Evolutionary conservation across 2,329 filamentous ascomycete genomes (phyloP).

Genomic region (Zasmidium cellare): DNA sequence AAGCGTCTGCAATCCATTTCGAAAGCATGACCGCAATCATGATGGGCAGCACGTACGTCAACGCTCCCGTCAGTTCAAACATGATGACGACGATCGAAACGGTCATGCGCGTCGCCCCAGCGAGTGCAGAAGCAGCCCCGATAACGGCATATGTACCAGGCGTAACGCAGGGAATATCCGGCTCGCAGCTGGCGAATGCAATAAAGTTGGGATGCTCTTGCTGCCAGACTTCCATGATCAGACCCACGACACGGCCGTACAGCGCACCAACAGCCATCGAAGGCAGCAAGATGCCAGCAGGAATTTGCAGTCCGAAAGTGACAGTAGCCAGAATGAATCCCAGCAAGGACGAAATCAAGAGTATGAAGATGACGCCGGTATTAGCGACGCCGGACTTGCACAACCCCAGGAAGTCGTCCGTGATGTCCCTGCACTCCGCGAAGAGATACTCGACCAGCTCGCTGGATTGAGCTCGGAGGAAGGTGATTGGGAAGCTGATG

Average conservation of each 20-base stretch:
- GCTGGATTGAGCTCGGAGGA: constrained; percentile 89
- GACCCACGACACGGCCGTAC: constrained; percentile 83
- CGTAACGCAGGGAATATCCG: constrained; percentile 83
- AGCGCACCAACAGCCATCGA: constrained; percentile 95
- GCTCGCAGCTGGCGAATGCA: constrained; percentile 74
- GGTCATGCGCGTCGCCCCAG: constrained; percentile 92
- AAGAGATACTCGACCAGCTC: constrained; percentile 92
- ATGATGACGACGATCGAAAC: constrained; percentile 99
- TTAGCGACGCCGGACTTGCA: constrained; percentile 86
- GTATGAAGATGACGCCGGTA: constrained; percentile 75
- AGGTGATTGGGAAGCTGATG: constrained; percentile 93
- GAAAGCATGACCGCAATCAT: constrained; percentile 99
- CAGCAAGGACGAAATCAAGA: constrained; percentile 77
- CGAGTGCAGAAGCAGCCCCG: constrained; percentile 89
- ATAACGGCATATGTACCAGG: constrained; percentile 96
- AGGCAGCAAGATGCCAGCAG: constrained; percentile 91
- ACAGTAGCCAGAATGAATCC: constrained; percentile 83
- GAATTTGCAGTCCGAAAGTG: constrained; percentile 92
- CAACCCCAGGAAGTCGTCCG: constrained; percentile 84
- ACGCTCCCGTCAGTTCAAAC: constrained; percentile 95
- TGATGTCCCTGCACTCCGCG: constrained; percentile 78
- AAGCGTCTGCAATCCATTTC: constrained; percentile 97
- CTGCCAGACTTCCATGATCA: constrained; percentile 87
- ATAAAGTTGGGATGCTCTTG: constrained; percentile 73
- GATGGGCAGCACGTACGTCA: constrained; percentile 95